Percentiles rank a stretch among this genome's conserved stretches.
Conservation (phyloP, 2,329 filamentous ascomycete species). For the Harringtonia lauricola region DNA sequence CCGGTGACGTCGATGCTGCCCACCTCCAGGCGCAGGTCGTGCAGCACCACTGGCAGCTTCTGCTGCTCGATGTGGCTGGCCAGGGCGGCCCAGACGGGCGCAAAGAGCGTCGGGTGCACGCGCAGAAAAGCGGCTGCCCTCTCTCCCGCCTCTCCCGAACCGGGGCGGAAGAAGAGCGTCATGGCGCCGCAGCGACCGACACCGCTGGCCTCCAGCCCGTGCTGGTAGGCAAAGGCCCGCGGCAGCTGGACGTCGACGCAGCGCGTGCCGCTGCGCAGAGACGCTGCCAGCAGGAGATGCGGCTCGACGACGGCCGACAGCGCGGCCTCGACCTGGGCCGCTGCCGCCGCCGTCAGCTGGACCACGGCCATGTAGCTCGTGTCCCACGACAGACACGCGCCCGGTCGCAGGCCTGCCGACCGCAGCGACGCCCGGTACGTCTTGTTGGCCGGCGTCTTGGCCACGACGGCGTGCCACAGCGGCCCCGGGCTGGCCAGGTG, state of each 20-base stretch:
- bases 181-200: conserved; percentile 11
- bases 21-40: conserved; percentile 60
- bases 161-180: conserved; percentile 6
- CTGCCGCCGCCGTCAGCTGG: conserved; percentile 50
- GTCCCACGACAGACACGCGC: conserved; percentile 65
- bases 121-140: conserved; percentile 5
- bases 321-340: conserved; percentile 4
- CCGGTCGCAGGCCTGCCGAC: conserved; percentile 62
- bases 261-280: conserved; percentile 3
- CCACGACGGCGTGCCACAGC: conserved; percentile 84
- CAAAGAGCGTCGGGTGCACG: conserved; percentile 72
- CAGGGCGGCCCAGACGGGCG: conserved; percentile 56
- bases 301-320: conserved; percentile 9
- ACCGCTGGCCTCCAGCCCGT: conserved; percentile 2
- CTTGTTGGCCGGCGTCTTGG: conserved; percentile 79
- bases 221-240: conserved; percentile 11
- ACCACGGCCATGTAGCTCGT: conserved; percentile 90
- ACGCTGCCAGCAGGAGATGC: conserved; percentile 2
- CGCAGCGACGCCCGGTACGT: conserved; percentile 81
- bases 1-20: conserved; percentile 46
- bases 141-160: background rate
- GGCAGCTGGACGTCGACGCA: conserved; percentile 11
- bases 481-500: conserved; percentile 72
- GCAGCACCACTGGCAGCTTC: conserved; percentile 50
- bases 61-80: conserved; percentile 42